Evolutionary conservation across 225 moss, liverwort and hornwort genomes (phyloP).

Genomic region (Climacium dendroides): DNA sequence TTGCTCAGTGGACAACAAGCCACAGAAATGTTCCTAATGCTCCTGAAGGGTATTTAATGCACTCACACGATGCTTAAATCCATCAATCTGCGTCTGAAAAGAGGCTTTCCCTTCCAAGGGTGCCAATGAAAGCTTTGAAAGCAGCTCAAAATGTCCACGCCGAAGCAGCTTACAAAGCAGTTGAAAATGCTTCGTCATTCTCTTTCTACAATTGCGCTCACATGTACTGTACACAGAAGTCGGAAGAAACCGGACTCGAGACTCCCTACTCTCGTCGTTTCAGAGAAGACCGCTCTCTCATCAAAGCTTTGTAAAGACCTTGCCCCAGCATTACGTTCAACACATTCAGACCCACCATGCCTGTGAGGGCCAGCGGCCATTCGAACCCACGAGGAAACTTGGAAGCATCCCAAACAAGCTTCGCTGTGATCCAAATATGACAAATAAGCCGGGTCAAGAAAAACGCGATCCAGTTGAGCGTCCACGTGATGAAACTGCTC

Average conservation of each 20-base stretch:
- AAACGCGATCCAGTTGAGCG: constrained; percentile 68
- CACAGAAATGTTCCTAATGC: neutral
- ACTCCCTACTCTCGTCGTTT: neutral
- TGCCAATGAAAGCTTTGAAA: neutral
- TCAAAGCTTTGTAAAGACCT: constrained; percentile 71
- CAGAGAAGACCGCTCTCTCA: constrained; percentile 29
- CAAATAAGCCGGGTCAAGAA: constrained; percentile 40
- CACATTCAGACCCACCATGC: constrained; percentile 82
- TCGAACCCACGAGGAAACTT: constrained; percentile 73
- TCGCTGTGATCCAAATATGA: constrained; percentile 56
- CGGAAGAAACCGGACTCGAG: neutral
- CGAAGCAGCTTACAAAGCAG: neutral
- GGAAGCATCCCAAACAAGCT: constrained; percentile 53
- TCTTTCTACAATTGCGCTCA: neutral
- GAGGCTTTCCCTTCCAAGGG: neutral
- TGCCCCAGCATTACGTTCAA: constrained; percentile 62
- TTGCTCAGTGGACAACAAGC: neutral
- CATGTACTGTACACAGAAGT: neutral
- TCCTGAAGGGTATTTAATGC: neutral
- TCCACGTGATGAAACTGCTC: constrained; percentile 40
- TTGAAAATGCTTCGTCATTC: neutral
- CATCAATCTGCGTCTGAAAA: neutral
- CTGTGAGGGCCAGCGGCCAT: constrained; percentile 56
- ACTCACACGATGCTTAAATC: neutral
- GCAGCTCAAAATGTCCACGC: too few relatives aligned